Evolutionary conservation across 352 stramenopile species (phyloP), one percentile per base, ranked within the genome.

Genomic region (Blastocystis sp.): DNA sequence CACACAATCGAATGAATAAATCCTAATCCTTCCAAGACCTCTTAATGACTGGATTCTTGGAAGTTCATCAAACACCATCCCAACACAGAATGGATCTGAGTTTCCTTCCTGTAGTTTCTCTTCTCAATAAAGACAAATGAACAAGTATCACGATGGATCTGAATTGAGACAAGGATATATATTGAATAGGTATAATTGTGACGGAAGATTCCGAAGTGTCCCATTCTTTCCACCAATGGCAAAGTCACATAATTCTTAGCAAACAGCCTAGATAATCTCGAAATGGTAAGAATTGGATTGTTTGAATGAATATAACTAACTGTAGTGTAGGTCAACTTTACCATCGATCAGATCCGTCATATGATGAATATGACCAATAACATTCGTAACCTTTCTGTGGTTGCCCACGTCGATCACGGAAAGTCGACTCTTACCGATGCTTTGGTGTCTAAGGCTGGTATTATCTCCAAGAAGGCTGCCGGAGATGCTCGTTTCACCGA

Each of bases 321-420:
- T 1, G 63, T 32, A 42, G 39, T 73, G 14, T 88, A 94, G 96
- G 95, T 98, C 88, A 99, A 99, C 94, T 99, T 99, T 91, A 98
- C 96, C 89, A 92, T 97, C 89, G 96, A 98, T 65, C 96, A 99
- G 93, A 97, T 99, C 77, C 54, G 80, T 58, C 35, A 88, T 58
- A 95, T 97, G 88, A 97, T 97, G 94, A 96, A 98, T 94, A 94
- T 98, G 91, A 98, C 97, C 90, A 95, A 98, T 93, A 98, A 99
- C 93, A 99, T 99, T 92, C 94, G 97, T 93, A 98, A 97, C 90
- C 98, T 99, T 94, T 98, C 94, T 88, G 95, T 99, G 88, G 98
- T 99, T 92, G 96, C 96, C 81, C 96, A 99, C 93, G 96, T 99
- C 88, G 96, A 99, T 91, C 96, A 99, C 95, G 97, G 97, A 88